Base-by-base conservation (phyloP, 495 filamentous ascomycete genomes). In the Rhizodiscina lignyota region DNA sequence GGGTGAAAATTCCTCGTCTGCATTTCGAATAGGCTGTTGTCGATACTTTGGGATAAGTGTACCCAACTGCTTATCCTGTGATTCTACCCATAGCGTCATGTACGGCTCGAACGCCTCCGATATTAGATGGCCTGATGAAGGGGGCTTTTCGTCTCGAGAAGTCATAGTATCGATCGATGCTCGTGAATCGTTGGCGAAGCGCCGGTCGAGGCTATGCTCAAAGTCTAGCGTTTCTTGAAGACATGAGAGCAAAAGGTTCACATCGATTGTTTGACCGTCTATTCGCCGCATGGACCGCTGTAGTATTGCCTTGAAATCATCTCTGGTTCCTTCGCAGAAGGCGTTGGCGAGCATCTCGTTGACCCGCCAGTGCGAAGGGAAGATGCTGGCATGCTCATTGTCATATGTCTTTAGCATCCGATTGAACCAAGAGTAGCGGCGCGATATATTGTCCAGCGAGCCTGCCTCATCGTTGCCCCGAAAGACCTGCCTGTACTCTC, bases 101-200 rank as follows among this genome's bases (percentile, higher is more conserved):
- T 96, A 96, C 6, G 89, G 89, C 51, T 96, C 89, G 41, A 97
- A 97, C 1, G 89, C 89, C 38, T 93, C 85, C 1, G 89, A 97
- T 44, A 97, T 94, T 5, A 82, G 78, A 37, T 91, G 85, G 28
- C 83, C 79, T 53, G 94, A 94, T 32, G 72, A 77, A 3, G 78
- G 73, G 2, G 74, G 62, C 44, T 70, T 67, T 21, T 96, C 87
- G 36, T 83, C 79, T 18, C 68, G 62, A 11, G 84, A 92, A 34
- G 76, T 76, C 26, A 94, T 68, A 0, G 87, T 96, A 51, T 96
- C 89, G 23, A 91, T 84, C 24, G 86, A 94, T n/a, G 73, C 72
- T 22, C 86, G 71, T 12, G 83, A 68, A 52, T 66, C 11, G 51
- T 59, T 77, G 1, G 77, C 64, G 55, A 96, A 96, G 11, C 82